Base-by-base conservation (phyloP, 2,329 filamentous ascomycete species). In the Huntiella omanensis region DNA sequence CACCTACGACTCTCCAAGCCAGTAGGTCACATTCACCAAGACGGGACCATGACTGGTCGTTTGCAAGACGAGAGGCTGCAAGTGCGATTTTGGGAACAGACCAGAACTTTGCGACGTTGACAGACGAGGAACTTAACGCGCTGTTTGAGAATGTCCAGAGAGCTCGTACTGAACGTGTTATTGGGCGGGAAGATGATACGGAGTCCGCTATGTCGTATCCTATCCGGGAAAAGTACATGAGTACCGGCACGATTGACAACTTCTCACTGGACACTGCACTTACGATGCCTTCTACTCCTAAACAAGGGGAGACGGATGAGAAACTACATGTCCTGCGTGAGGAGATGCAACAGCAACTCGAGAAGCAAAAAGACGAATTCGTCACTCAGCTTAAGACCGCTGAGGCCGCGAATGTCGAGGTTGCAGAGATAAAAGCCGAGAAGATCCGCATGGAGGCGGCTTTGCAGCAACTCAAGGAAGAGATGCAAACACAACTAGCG, bases 81-180 rank as follows among this genome's bases (percentile, higher is more conserved):
- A 79, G 80, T 50, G 86, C 87, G 1, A 83, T 94, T 50, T 67
- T 96, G 15, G 91, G 91, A 4, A 76, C 83, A 1, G 88, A 95
- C 57, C 86, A 94, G 56, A 93, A 91, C 55, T 85, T 98, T 51
- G 77, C 83, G 7, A 83, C 82, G 52, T 66, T 98, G 45, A 91
- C 81, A 0, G 91, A 98, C 56, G 91, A 96, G 55, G 88, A 98
- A 58, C 70, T 98, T 19, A 92, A 96, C 61, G 77, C 81, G 4
- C 66, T 98, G 1, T 92, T 96, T 54, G 91, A 96, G 54, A 88
- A 96, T 56, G 80, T 98, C 28, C 88, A 95, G 60, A 77, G 79
- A 53, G 85, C 84, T 5, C 75, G 88, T 53, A 88, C 87, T 0
- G 75, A 79, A 54, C 71, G 76, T 51, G 84, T 85, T 46, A 72